Conservation (phyloP, 2,329 filamentous ascomycete genomes). For the Akanthomyces uredinophilus region DNA sequence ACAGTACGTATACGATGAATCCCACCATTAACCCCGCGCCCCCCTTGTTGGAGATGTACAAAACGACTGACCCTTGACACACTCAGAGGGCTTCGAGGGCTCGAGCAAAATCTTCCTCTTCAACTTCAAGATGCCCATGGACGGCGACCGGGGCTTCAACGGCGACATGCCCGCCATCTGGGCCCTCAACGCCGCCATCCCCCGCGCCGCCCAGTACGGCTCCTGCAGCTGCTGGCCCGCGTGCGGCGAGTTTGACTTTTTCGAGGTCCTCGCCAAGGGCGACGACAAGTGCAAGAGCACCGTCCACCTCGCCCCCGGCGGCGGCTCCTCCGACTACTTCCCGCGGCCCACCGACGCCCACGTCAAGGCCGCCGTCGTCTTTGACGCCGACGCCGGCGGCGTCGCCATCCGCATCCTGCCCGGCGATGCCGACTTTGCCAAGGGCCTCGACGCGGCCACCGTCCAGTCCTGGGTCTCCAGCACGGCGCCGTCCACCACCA, state of each 20-base stretch:
- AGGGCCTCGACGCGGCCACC: conserved; percentile 33
- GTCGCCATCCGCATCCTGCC: conserved; percentile 53
- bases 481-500: conserved; percentile 4
- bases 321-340: conserved; percentile 68
- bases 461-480: conserved; percentile 31
- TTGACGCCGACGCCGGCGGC: conserved; percentile 45
- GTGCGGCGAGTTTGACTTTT: conserved; percentile 73
- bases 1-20: conserved; percentile 35
- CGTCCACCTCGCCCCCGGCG: conserved; percentile 58
- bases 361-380: conserved; percentile 61
- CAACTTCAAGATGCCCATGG: conserved; percentile 67
- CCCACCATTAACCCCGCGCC: too few relatives aligned
- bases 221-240: conserved; percentile 68
- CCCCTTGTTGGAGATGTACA: conserved; percentile 13
- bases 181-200: conserved; percentile 69
- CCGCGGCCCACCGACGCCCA: conserved; percentile 53
- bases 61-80: not conserved
- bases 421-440: conserved; percentile 35
- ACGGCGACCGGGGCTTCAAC: conserved; percentile 47
- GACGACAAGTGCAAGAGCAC: conserved; percentile 65
- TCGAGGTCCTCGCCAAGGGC: conserved; percentile 63
- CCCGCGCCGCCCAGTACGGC: conserved; percentile 64
- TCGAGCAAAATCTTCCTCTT: conserved; percentile 68
- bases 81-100: conserved; percentile 64
- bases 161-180: conserved; percentile 70